phyloP scores from a whole-genome alignment of 768 basidiomycete species.

The Termitomyces sp. region DNA sequence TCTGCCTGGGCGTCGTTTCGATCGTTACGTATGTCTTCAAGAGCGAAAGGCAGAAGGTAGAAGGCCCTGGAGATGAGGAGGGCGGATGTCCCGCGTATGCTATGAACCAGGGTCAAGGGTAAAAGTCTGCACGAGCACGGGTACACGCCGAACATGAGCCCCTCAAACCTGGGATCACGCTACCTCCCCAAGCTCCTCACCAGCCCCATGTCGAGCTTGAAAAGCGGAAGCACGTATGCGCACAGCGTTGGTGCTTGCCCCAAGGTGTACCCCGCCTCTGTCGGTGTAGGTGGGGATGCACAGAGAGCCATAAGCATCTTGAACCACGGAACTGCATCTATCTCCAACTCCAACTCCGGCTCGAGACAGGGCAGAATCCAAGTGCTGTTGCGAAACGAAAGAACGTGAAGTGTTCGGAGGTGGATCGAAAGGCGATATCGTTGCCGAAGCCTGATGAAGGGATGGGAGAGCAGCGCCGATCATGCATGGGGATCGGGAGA shows the following conservation, averaged over 20 bases:
- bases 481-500: too few species aligned
- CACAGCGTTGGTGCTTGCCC: not conserved
- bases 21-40: too few species aligned
- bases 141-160: not conserved
- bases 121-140: not conserved
- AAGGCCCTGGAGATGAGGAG: too few species aligned
- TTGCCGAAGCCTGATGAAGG: too few species aligned
- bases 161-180: not conserved
- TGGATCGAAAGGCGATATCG: too few species aligned
- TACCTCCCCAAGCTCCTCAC: not conserved
- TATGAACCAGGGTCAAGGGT: not conserved
- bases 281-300: not conserved
- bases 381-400: too few species aligned
- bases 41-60: too few species aligned
- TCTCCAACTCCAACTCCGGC: not conserved
- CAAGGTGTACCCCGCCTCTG: not conserved
- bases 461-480: too few species aligned
- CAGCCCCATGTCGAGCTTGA: not conserved
- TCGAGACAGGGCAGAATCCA: too few species aligned
- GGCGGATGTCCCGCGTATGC: too few species aligned
- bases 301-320: conserved; percentile 1
- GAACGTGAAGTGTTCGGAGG: too few species aligned
- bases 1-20: too few species aligned
- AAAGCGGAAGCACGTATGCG: not conserved
- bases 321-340: not conserved